Percentiles rank a stretch among this genome's conserved stretches.
phyloP scores from a whole-genome alignment of 208 protist genomes.

The Trypanosoma vivax region DNA sequence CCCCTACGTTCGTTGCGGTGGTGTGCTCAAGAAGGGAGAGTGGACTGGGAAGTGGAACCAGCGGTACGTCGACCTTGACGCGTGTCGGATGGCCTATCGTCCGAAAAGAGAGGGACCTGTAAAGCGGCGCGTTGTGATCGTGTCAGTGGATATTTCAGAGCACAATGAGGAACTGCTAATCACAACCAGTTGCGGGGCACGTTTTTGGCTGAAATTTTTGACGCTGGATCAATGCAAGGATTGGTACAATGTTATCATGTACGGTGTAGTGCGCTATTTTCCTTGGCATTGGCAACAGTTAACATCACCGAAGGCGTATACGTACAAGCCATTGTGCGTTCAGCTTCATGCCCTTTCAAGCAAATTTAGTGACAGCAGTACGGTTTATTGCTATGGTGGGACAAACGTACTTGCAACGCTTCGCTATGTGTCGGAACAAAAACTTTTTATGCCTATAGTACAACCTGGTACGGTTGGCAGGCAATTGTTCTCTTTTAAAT shows the following conservation, averaged over 20 bases:
- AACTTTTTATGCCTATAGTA: conserved; percentile 33
- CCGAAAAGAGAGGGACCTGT: conserved; percentile 17
- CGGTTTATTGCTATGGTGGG: conserved; percentile 34
- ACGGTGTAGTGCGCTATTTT: conserved; percentile 21
- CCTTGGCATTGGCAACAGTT: conserved; percentile 61
- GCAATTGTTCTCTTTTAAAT: conserved; percentile 24
- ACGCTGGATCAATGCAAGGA: conserved; percentile 30
- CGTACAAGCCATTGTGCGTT: conserved; percentile 23
- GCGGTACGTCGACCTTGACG: conserved; percentile 55
- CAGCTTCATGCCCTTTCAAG: conserved; percentile 46
- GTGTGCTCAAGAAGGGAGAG: conserved; percentile 54
- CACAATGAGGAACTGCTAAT: conserved; percentile 36
- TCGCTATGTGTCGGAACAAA: conserved; percentile 23
- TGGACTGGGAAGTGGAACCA: conserved; percentile 59
- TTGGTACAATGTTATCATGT: conserved; percentile 34
- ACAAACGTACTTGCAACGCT: conserved; percentile 20
- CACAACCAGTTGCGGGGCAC: conserved; percentile 43
- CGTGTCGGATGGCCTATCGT: conserved; percentile 44
- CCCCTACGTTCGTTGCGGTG: conserved; percentile 16
- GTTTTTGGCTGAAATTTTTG: conserved; percentile 64
- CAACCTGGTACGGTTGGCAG: conserved; percentile 10
- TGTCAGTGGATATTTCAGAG: conserved; percentile 34
- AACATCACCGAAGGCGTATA: conserved; percentile 3
- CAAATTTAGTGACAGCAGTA: conserved; percentile 13
- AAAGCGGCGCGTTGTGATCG: conserved; percentile 41